phyloP scores from a whole-genome alignment of 2,329 filamentous ascomycete genomes.

The Ophiostoma quercus region DNA sequence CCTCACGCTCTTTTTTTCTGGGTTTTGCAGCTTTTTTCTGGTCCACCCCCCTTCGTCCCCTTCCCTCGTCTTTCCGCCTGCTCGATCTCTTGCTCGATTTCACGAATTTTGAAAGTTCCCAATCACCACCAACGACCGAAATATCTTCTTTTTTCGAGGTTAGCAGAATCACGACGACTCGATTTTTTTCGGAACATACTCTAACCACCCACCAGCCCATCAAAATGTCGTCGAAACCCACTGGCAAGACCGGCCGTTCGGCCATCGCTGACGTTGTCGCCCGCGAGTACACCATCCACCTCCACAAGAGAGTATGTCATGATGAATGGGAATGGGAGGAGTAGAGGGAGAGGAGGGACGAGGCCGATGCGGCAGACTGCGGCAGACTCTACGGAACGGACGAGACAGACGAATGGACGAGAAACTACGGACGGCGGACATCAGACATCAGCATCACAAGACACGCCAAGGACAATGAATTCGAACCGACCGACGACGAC shows the following conservation, averaged over 20 bases:
- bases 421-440: background rate
- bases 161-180: conserved; percentile 9
- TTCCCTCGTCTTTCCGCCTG: conserved; percentile 11
- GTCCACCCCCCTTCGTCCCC: conserved; percentile 20
- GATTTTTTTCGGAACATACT: conserved; percentile 6
- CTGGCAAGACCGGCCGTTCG: conserved; percentile 70
- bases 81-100: conserved; percentile 15
- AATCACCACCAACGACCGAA: conserved; percentile 25
- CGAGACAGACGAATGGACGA: background rate
- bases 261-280: conserved; percentile 99
- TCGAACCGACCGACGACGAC: background rate
- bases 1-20: conserved; percentile 21
- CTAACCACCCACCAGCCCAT: conserved; percentile 21
- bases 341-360: background rate
- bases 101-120: conserved; percentile 10
- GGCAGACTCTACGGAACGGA: background rate
- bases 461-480: background rate
- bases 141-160: conserved; percentile 24
- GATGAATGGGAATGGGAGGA: background rate
- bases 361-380: background rate
- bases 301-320: conserved; percentile 93
- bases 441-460: background rate
- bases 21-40: conserved; percentile 20
- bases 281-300: conserved; percentile 99
- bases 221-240: conserved; percentile 60